Evolutionary conservation across 2,329 filamentous ascomycete genomes (phyloP).

Genomic region (Uncinocarpus reesii): DNA sequence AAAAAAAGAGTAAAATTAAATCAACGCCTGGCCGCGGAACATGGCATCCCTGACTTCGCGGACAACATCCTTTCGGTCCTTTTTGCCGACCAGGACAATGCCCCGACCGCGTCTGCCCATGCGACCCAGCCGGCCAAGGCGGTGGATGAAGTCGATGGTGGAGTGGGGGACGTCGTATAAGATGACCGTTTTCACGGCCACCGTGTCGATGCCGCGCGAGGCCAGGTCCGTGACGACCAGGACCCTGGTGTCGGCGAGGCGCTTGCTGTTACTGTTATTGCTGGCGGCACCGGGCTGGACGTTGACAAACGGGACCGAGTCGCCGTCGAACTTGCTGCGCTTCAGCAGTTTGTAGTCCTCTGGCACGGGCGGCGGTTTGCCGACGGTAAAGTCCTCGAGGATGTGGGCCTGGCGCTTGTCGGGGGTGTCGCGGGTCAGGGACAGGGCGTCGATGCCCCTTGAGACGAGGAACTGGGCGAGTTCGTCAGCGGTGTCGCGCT

Average conservation of each 20-base stretch:
- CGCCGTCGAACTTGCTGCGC: slow-evolving; percentile 14
- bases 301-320: slow-evolving; percentile 18
- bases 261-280: slow-evolving; percentile 4
- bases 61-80: slow-evolving; percentile 82
- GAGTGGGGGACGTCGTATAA: slow-evolving; percentile 97
- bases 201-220: slow-evolving; percentile 85
- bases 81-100: slow-evolving; percentile 79
- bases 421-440: slow-evolving; percentile 73
- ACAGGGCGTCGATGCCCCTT: slow-evolving; percentile 81
- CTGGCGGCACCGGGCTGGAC: background rate
- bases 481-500: slow-evolving; percentile 77
- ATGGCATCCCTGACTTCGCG: slow-evolving; percentile 83
- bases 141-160: slow-evolving; percentile 96
- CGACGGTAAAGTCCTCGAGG: slow-evolving; percentile 59
- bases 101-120: slow-evolving; percentile 87
- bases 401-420: slow-evolving; percentile 68
- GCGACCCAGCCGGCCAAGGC: slow-evolving; percentile 78
- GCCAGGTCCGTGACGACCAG: slow-evolving; percentile 90
- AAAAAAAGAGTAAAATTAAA: slow-evolving; percentile 38
- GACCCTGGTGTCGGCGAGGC: slow-evolving; percentile 61
- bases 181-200: slow-evolving; percentile 82
- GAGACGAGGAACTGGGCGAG: slow-evolving; percentile 66
- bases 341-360: slow-evolving; percentile 17
- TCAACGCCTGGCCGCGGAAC: slow-evolving; percentile 69
- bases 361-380: slow-evolving; percentile 27